Conservation (phyloP, 352 stramenopile species). For the Plasmopara muralis region DNA sequence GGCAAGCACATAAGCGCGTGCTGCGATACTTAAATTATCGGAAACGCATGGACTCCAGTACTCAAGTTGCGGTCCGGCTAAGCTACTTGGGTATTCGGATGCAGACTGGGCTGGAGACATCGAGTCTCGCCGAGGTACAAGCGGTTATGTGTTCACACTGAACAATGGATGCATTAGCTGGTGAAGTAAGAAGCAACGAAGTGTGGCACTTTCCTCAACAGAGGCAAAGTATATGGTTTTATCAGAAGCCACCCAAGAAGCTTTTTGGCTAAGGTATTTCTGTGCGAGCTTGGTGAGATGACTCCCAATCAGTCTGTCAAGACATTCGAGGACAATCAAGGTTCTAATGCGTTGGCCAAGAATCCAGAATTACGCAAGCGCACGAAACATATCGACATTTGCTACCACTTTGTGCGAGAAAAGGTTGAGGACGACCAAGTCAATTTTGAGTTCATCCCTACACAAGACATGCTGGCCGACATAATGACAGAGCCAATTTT, state of each 20-base stretch:
- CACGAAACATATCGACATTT: not conserved
- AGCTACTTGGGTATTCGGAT: too few species aligned
- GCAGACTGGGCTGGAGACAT: too few species aligned
- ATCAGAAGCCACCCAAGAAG: not conserved
- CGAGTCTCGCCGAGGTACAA: too few species aligned
- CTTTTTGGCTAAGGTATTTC: not conserved
- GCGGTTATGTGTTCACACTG: too few species aligned
- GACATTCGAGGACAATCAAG: conserved; percentile 2
- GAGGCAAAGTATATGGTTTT: not conserved
- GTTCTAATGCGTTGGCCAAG: not conserved
- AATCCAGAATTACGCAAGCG: not conserved
- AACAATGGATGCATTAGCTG: too few species aligned
- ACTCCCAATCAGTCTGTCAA: not conserved
- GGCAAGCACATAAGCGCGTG: too few species aligned
- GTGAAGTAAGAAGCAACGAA: too few species aligned
- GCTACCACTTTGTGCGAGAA: not conserved
- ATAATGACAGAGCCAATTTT: too few species aligned
- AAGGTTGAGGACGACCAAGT: not conserved
- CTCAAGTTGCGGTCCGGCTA: too few species aligned
- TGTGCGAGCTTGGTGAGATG: not conserved
- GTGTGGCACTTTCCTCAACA: not conserved
- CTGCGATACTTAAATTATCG: too few species aligned
- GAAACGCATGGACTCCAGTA: too few species aligned
- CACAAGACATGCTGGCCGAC: not conserved
- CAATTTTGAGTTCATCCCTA: not conserved